Conservation (phyloP, 768 basidiomycete genomes). For the Boletus edulis region DNA sequence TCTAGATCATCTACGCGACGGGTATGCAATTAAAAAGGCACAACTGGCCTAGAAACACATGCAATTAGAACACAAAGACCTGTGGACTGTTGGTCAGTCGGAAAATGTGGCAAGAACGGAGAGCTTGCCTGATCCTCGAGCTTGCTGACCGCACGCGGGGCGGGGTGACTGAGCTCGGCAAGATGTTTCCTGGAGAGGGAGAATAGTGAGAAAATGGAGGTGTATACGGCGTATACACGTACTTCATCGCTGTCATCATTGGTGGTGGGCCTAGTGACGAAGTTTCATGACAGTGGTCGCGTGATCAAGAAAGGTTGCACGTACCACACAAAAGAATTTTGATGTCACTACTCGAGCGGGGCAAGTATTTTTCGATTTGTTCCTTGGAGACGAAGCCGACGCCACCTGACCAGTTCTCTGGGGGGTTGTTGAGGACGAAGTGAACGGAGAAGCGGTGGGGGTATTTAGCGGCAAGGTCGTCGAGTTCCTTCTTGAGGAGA, state of each 20-base stretch:
- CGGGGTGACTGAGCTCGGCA: constrained; percentile 81
- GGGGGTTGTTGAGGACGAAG: constrained; percentile 95
- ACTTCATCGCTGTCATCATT: constrained; percentile 81
- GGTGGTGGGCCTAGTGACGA: constrained; percentile 58
- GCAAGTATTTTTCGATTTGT: constrained; percentile 82
- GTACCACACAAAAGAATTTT: constrained; percentile 87
- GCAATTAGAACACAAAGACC: constrained; percentile 41
- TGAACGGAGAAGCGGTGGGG: constrained; percentile 70
- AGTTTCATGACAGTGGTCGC: background rate
- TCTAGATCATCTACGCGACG: constrained; percentile 3
- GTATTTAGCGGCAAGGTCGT: constrained; percentile 66
- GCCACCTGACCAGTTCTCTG: constrained; percentile 81
- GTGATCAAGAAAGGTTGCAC: constrained; percentile 29
- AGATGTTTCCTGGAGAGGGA: constrained; percentile 70
- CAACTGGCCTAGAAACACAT: background rate
- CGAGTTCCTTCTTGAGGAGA: constrained; percentile 84
- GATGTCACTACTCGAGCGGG: constrained; percentile 60
- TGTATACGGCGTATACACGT: constrained; percentile 24
- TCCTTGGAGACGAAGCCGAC: constrained; percentile 92
- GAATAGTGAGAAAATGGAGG: background rate
- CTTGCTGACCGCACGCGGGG: constrained; percentile 90
- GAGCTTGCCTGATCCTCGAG: constrained; percentile 73
- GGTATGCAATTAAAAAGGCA: background rate
- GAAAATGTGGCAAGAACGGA: too few species aligned
- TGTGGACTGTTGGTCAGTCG: constrained; percentile 20